These are phyloP conservation scores for Auxenochlorella pyrenoidosa DNA, from an alignment of 139 green algal genomes.

Conservation along the genomic window DNA sequence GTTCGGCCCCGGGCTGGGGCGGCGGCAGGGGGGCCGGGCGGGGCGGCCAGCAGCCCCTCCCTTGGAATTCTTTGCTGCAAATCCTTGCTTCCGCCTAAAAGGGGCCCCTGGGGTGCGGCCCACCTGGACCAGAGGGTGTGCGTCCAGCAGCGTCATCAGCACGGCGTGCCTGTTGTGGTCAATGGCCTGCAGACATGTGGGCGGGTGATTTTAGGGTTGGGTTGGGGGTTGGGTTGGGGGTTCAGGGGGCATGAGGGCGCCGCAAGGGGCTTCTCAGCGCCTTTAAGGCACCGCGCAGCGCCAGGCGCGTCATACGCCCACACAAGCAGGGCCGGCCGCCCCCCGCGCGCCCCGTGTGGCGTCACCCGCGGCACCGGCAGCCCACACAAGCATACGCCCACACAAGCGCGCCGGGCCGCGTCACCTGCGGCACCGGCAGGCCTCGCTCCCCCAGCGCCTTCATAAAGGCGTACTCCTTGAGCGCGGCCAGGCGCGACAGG, in stretches of 20 bases:
- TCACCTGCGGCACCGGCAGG: constrained; percentile 87
- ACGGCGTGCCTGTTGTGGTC: constrained; percentile 96
- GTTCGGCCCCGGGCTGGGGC: no score
- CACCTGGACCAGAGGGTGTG: constrained; percentile 82
- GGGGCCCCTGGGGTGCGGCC: background rate
- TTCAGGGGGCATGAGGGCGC: no score
- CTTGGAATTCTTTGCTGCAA: no score
- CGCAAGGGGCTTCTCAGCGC: no score
- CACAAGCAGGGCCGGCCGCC: no score
- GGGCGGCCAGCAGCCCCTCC: no score
- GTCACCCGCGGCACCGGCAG: constrained; percentile 88
- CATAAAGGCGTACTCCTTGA: constrained; percentile 99
- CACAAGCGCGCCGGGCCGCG: no score
- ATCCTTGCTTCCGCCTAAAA: background rate
- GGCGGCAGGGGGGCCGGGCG: background rate
- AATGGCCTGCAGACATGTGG: constrained; percentile 62
- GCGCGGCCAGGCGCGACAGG: constrained; percentile 90
- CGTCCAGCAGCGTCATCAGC: constrained; percentile 92
- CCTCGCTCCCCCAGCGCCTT: constrained; percentile 89
- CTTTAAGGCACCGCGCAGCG: no score
- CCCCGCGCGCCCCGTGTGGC: background rate
- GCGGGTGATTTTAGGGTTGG: no score
- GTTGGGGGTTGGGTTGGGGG: no score
- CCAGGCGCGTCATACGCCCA: no score
- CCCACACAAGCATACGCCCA: no score